Conservation (phyloP, 2,329 filamentous ascomycete species). For the Macrophomina pseudophaseolina region DNA sequence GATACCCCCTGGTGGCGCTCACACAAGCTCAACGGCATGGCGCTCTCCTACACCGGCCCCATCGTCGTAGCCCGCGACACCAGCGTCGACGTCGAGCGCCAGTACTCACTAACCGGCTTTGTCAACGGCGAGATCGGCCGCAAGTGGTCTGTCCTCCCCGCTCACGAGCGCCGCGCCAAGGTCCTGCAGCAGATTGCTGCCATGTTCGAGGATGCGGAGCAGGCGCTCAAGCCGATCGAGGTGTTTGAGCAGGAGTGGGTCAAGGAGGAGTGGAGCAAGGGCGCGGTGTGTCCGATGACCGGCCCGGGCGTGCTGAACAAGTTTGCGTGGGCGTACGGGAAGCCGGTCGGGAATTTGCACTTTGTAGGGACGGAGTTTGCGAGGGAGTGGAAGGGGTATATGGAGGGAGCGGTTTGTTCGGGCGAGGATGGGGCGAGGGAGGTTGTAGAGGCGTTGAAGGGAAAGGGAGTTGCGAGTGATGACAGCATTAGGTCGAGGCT, state of each 20-base stretch:
- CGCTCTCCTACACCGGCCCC: constrained; percentile 48
- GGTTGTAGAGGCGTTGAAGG: constrained; percentile 34
- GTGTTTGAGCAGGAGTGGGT: constrained; percentile 38
- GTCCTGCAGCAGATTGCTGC: constrained; percentile 44
- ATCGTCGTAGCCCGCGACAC: constrained; percentile 37
- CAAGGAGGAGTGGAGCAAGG: constrained; percentile 33
- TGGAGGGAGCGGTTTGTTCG: constrained; percentile 61
- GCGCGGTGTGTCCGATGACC: constrained; percentile 1
- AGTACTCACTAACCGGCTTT: constrained; percentile 49
- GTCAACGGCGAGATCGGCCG: constrained; percentile 45
- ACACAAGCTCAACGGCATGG: constrained; percentile 52
- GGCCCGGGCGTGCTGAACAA: constrained; percentile 27
- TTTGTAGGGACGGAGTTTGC: constrained; percentile 63
- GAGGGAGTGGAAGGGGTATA: constrained; percentile 61
- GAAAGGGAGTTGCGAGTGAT: background rate
- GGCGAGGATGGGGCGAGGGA: constrained; percentile 57
- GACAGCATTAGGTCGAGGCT: background rate
- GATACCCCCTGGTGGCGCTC: constrained; percentile 54
- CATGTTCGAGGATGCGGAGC: constrained; percentile 33
- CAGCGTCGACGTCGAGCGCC: constrained; percentile 34
- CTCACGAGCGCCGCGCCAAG: constrained; percentile 36
- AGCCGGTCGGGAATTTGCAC: constrained; percentile 48
- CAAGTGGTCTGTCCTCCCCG: constrained; percentile 41
- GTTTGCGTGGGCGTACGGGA: constrained; percentile 30
- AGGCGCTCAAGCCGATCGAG: constrained; percentile 26